A percentile compares a stretch with the other conserved stretches of the same genome.
These are phyloP conservation scores for Kodamaea restingae DNA, from an alignment of 805 yeast species.

Conservation along the genomic window DNA sequence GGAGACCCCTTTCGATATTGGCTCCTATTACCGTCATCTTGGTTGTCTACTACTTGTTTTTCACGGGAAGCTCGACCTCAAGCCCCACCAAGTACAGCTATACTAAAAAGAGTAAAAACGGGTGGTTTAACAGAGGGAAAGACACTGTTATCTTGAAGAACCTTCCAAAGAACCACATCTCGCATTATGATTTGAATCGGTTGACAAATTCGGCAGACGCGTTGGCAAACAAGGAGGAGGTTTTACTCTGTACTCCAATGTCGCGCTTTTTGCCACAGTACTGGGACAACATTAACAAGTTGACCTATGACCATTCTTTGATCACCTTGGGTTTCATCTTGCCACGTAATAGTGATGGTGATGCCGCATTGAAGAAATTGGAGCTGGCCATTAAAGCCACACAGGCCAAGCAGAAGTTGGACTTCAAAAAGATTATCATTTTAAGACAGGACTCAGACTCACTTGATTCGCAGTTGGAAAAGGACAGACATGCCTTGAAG, in stretches of 20 bases:
- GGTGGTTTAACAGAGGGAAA: constrained; percentile 48
- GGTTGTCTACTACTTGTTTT: constrained; percentile 40
- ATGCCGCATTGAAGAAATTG: constrained; percentile 63
- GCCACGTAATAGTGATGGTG: constrained; percentile 82
- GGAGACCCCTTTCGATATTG: constrained; percentile 48
- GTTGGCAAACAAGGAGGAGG: constrained; percentile 71
- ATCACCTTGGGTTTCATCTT: constrained; percentile 88
- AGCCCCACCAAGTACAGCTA: constrained; percentile 43
- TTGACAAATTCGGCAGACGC: constrained; percentile 71
- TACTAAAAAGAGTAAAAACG: constrained; percentile 34
- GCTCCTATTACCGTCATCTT: constrained; percentile 45
- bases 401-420: constrained; percentile 56
- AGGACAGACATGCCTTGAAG: constrained; percentile 81
- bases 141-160: constrained; percentile 56
- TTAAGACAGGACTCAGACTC: constrained; percentile 87
- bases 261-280: constrained; percentile 79
- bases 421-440: constrained; percentile 81
- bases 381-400: constrained; percentile 71
- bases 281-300: constrained; percentile 76
- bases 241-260: constrained; percentile 86
- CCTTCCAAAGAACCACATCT: constrained; percentile 67
- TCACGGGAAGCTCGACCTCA: constrained; percentile 18
- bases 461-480: constrained; percentile 69
- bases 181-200: constrained; percentile 80
- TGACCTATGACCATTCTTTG: constrained; percentile 79